Base-by-base conservation (phyloP, 495 filamentous ascomycete genomes). In the Trichoderma orchidacearum region DNA sequence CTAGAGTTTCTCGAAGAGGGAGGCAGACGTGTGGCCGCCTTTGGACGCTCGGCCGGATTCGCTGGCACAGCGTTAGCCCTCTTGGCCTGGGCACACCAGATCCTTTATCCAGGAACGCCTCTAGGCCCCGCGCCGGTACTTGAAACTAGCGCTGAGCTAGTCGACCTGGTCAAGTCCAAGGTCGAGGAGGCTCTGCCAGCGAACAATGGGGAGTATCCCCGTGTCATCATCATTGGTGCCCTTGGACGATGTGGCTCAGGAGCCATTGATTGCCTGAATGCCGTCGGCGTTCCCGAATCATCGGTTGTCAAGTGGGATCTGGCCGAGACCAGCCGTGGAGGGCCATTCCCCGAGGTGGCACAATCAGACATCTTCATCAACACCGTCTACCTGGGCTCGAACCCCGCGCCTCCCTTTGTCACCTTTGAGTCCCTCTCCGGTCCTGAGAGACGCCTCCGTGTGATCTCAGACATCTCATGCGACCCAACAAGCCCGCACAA, bases 221-320 rank as follows among this genome's bases (percentile, higher is more conserved):
- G 72, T 32, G 74, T 85, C 34, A 72, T 84, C 38, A 76, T 85
- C 54, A 84, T 84, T 55, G 82, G 82, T 45, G 82, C 82, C 8
- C 68, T 95, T 23, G 92, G 93, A 55, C 85, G 93, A 54, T 96
- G 91, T 66, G 93, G 93, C 21, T 80, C 76, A 8, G 93, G 92
- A 45, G 89, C 93, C 25, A 84, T 95, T 3, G 84, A 92, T 53
- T 71, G 93, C 57, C 87, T 85, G 62, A 75, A 80, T 62, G 82
- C 84, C 70, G 85, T 82, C 23, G 92, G 90, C 45, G 74, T 96
- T 30, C 80, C 83, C 11, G 79, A 84, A 17, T 79, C 81, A 58
- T 80, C 87, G 61, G 82, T 95, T 61, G 69, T 92, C 62, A 81
- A 90, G 75, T 96, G 91, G 91, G 93, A 97, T 76, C 78, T 98